Percentiles rank a stretch among this genome's conserved stretches.
Evolutionary conservation across 148 eudicot species (phyloP).

Genomic region (Tetragonia tetragonoides): DNA sequence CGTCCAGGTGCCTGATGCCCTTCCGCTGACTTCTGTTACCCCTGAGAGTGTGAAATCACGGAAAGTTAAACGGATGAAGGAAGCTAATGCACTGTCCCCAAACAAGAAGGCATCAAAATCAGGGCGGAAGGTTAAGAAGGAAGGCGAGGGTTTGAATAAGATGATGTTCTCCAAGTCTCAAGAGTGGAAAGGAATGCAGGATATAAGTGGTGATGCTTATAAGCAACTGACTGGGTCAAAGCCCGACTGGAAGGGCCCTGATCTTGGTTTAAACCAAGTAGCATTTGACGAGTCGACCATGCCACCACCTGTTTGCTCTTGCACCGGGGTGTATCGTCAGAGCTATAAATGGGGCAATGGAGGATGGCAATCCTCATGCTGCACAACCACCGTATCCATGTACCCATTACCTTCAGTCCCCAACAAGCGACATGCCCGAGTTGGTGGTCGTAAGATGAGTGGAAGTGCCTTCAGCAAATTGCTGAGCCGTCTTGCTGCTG

Average conservation of each 20-base stretch:
- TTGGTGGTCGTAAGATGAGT: conserved; percentile 96
- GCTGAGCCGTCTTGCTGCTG: conserved; percentile 75
- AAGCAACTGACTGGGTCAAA: conserved; percentile 36
- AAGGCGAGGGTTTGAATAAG: conserved; percentile 58
- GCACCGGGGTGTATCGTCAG: conserved; percentile 77
- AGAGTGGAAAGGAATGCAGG: conserved; percentile 53
- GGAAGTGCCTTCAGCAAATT: conserved; percentile 87
- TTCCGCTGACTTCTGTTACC: conserved; percentile 42
- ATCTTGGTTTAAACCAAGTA: conserved; percentile 84
- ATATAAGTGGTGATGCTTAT: conserved; percentile 33
- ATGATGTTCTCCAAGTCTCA: conserved; percentile 44
- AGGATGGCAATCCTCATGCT: conserved; percentile 98
- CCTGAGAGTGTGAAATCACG: conserved; percentile 52
- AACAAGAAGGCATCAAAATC: conserved; percentile 49
- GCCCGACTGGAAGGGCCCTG: conserved; percentile 75
- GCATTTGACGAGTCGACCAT: conserved; percentile 77
- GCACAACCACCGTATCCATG: conserved; percentile 80
- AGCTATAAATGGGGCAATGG: conserved; percentile 99
- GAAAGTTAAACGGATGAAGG: conserved; percentile 56
- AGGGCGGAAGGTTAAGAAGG: conserved; percentile 53
- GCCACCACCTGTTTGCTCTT: conserved; percentile 91
- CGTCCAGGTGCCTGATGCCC: conserved; percentile 36
- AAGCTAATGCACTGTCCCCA: conserved; percentile 40
- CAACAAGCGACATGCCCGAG: conserved; percentile 80
- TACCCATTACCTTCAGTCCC: conserved; percentile 85